These are phyloP conservation scores for Naumovozyma baii DNA, from an alignment of 805 yeast genomes.

Conservation along the genomic window DNA sequence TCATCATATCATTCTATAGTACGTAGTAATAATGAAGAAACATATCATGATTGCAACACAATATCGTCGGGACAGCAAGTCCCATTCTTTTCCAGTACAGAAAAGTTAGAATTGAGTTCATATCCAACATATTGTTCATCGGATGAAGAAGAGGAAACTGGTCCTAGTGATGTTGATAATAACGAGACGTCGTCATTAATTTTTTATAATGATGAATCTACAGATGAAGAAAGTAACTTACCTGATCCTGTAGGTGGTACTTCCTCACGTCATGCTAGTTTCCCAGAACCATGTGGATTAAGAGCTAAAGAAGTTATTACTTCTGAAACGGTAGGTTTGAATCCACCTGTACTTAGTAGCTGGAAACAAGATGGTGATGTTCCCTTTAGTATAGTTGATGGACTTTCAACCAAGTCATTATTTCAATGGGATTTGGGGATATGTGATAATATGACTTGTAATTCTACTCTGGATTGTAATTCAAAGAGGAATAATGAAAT, in stretches of 20 bases:
- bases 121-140: not conserved
- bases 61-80: not conserved
- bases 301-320: constrained; percentile 1
- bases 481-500: not conserved
- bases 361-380: not conserved
- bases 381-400: constrained; percentile 1
- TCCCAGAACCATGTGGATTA: not conserved
- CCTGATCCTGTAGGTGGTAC: too few species aligned
- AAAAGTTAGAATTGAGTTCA: not conserved
- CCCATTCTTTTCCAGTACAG: not conserved
- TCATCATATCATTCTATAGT: too few species aligned
- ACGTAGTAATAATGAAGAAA: too few species aligned
- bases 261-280: too few species aligned
- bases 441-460: not conserved
- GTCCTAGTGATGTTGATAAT: not conserved
- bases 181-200: not conserved
- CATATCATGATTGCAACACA: too few species aligned
- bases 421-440: not conserved
- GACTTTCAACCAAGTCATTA: not conserved
- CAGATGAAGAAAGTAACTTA: constrained; percentile 1
- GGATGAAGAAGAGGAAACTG: not conserved
- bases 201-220: constrained; percentile 1
- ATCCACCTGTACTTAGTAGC: not conserved
- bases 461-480: too few species aligned
- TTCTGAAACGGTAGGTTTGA: not conserved